phyloP scores from a whole-genome alignment of 805 yeast species.

The Kazachstania taianensis region DNA sequence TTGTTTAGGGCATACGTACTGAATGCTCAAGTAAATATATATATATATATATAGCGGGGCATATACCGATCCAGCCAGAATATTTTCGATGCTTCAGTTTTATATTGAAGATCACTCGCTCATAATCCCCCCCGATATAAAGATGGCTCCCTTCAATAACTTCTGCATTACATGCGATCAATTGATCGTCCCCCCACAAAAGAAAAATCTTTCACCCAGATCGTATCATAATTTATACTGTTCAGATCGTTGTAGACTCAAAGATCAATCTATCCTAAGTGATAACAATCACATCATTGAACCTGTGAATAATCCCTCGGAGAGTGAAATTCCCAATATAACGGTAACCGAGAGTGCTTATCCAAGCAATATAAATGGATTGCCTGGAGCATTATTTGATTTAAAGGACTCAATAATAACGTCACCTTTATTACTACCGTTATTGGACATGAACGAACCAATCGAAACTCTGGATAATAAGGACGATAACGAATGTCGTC shows the following conservation, averaged over 20 bases:
- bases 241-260: constrained; percentile 17
- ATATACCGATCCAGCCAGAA: too few species aligned
- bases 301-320: not conserved
- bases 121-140: too few species aligned
- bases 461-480: not conserved
- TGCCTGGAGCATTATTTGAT: constrained; percentile 6
- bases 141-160: constrained; percentile 35
- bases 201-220: not conserved
- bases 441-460: too few species aligned
- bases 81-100: too few species aligned
- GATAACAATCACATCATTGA: constrained; percentile 1
- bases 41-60: too few species aligned
- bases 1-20: too few species aligned
- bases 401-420: constrained; percentile 15
- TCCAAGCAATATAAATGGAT: constrained; percentile 3
- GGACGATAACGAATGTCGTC: not conserved
- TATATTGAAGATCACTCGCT: too few species aligned
- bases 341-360: not conserved
- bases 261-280: constrained; percentile 7
- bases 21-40: too few species aligned
- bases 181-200: constrained; percentile 10
- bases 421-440: constrained; percentile 18
- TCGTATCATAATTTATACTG: constrained; percentile 17
- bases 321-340: not conserved
- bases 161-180: constrained; percentile 49